Percentiles rank a stretch among this genome's conserved stretches.
phyloP scores from a whole-genome alignment of 768 basidiomycete species.

The Agrocybe pediades region DNA sequence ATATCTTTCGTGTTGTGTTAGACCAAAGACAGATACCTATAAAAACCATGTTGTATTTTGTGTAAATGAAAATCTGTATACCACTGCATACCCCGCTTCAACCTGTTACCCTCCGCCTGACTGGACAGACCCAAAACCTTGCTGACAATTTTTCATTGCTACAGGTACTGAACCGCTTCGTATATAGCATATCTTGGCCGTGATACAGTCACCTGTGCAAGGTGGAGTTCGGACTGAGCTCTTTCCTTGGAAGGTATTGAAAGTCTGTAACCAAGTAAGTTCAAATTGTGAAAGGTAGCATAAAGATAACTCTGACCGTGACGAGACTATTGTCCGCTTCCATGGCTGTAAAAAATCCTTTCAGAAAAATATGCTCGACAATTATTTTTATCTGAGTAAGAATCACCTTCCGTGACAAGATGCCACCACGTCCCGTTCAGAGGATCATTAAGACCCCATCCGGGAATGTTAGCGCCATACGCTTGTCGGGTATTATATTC shows the following conservation, averaged over 20 bases:
- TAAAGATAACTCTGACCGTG: slow-evolving; percentile 38
- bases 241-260: slow-evolving; percentile 76
- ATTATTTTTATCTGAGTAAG: neutral
- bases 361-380: neutral
- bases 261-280: slow-evolving; percentile 40
- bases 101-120: slow-evolving; percentile 1
- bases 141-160: slow-evolving; percentile 56
- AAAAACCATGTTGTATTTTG: neutral
- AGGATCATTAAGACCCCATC: slow-evolving; percentile 66
- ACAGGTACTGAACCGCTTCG: slow-evolving; percentile 71
- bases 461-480: slow-evolving; percentile 57
- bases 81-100: neutral
- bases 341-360: slow-evolving; percentile 47
- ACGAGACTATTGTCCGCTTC: slow-evolving; percentile 56
- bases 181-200: slow-evolving; percentile 76
- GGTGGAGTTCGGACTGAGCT: slow-evolving; percentile 51
- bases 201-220: slow-evolving; percentile 63
- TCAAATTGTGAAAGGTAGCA: neutral
- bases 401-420: slow-evolving; percentile 66
- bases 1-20: neutral
- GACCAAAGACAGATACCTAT: too few species aligned
- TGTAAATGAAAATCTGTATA: neutral
- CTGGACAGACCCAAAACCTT: slow-evolving; percentile 63
- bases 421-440: slow-evolving; percentile 88
- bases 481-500: slow-evolving; percentile 75